A percentile compares a stretch with the other conserved stretches of the same genome.
Evolutionary conservation across 306 rosid species (phyloP).

Genomic region (Mucuna pruriens): DNA sequence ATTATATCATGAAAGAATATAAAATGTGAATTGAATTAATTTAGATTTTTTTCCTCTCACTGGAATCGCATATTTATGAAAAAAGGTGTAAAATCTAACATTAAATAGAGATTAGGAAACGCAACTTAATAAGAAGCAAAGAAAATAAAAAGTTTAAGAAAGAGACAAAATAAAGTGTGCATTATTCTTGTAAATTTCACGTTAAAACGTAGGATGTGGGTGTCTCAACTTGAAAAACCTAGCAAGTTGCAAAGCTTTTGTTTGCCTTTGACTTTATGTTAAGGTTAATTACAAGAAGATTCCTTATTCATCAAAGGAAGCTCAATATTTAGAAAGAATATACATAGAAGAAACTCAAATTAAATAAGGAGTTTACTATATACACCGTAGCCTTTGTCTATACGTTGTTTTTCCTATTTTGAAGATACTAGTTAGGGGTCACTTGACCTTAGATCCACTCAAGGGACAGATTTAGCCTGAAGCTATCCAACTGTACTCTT

Average conservation of each 20-base stretch:
- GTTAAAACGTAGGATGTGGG: background rate
- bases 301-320: background rate
- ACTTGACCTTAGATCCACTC: conserved; percentile 47
- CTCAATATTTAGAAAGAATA: conserved; percentile 9
- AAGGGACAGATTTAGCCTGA: conserved; percentile 49
- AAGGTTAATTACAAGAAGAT: conserved; percentile 16
- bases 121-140: background rate
- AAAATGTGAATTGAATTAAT: conserved; percentile 13
- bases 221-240: background rate
- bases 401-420: background rate
- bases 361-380: background rate
- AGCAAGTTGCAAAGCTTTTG: background rate
- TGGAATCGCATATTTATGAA: background rate
- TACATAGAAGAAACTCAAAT: conserved; percentile 12
- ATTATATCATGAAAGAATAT: background rate
- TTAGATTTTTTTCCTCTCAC: background rate
- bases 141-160: background rate
- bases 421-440: conserved; percentile 45
- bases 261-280: background rate
- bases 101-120: background rate
- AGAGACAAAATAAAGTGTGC: background rate
- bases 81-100: background rate
- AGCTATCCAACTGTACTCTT: background rate
- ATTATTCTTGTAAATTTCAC: conserved; percentile 19
- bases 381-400: background rate